Evolutionary conservation across 2,329 filamentous ascomycete genomes (phyloP).

Genomic region (Pseudogymnoascus verrucosus): DNA sequence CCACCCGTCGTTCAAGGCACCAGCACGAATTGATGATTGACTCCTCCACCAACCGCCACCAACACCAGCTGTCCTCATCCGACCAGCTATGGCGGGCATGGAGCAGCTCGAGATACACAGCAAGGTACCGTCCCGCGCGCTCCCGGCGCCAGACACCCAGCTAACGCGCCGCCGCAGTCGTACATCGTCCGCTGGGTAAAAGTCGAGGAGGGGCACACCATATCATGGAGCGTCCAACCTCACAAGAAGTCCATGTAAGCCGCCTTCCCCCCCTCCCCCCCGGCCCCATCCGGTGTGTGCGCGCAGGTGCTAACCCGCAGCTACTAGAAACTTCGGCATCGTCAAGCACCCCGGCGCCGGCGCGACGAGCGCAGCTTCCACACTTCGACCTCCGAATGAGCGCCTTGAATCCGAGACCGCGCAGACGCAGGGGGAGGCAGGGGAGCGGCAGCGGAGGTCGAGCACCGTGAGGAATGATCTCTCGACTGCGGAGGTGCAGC

Average conservation of each 20-base stretch:
- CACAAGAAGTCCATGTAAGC: conserved; percentile 89
- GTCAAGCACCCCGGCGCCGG: conserved; percentile 89
- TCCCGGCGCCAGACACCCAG: background rate
- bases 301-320: conserved; percentile 1
- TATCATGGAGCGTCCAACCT: conserved; percentile 95
- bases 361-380: background rate
- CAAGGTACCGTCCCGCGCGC: conserved; percentile 54
- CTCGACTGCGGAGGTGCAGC: conserved; percentile 52
- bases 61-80: conserved; percentile 11
- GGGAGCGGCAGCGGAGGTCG: conserved; percentile 32
- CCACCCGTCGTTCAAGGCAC: background rate
- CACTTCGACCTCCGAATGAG: background rate
- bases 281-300: background rate
- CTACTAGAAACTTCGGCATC: conserved; percentile 86
- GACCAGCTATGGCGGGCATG: conserved; percentile 70
- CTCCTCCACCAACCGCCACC: background rate
- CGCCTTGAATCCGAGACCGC: background rate
- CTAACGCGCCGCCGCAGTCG: conserved; percentile 52
- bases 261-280: conserved; percentile 5
- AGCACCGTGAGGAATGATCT: conserved; percentile 49
- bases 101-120: conserved; percentile 96
- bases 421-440: background rate
- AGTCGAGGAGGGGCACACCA: conserved; percentile 80
- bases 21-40: background rate
- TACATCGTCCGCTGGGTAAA: conserved; percentile 98